Base-by-base conservation (phyloP, 73 alveolate species). In the Paramecium pentaurelia region DNA sequence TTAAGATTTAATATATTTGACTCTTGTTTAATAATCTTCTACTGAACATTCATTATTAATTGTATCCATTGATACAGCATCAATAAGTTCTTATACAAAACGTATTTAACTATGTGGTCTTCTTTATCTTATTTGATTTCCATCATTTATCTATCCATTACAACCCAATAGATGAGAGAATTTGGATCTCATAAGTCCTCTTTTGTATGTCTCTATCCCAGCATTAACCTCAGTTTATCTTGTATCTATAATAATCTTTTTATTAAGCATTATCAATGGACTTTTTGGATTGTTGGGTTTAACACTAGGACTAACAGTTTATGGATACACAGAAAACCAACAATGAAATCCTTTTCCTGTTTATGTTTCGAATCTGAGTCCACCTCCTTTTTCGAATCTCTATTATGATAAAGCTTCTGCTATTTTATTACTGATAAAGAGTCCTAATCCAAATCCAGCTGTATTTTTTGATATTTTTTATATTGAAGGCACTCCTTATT, bases 401-500 rank as follows among this genome's bases (percentile, higher is more conserved):
- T 38, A n/a, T 75, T 28, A 45, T 5, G 77, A 80, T 47, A 80
- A 49, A 1, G 42, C 75, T 80, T 80, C 71, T 6, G 91, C 91
- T 3, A 80, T 80, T 16, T 80, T 80, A 80, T 80, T 80, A 20
- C 77, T 45, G 1, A 80, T 80, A 45, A 80, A 45, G 9, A 80
- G n/a, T 20, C 91, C 91, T 51, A 80, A 80, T 45, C 91, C 91
- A 47, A 80, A 80, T 4, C 91, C 91, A 44, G 91, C 91, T 2
- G 77, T 32, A 47, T 80, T 80, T 20, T 80, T 42, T 5, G 77
- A 45, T 60, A 80, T 47, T 47, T 36, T 49, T 14, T 25, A 14
- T 25, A 28, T 42, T 1, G 71, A 80, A 3, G 91, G 71, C 14
- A 80, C 91, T 80, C 91, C 91, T 45, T 11, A 80, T 18, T 25